Percentiles rank a stretch among this genome's conserved stretches.
These are phyloP conservation scores for Botryotinia convoluta DNA, from an alignment of 2,329 filamentous ascomycete species.

Conservation along the genomic window DNA sequence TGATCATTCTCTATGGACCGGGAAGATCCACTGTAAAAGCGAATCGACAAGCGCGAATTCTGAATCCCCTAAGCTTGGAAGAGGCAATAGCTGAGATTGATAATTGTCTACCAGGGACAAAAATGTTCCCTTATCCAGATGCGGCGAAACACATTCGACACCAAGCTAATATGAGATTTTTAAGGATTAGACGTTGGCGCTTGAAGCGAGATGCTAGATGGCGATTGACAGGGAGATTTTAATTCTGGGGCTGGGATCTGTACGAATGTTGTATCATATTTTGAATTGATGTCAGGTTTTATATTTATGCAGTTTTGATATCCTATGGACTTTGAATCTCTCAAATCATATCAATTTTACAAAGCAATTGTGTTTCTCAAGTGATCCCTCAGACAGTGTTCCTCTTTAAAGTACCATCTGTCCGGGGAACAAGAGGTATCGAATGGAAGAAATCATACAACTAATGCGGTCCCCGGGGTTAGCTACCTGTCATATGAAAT, in stretches of 20 bases:
- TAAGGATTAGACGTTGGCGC: conserved; percentile 2
- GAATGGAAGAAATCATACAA: not conserved
- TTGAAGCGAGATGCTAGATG: conserved; percentile 1
- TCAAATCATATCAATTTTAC: not conserved
- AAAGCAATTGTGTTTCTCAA: not conserved
- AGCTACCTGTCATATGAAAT: not conserved
- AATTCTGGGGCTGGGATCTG: not conserved
- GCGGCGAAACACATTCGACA: conserved; percentile 6
- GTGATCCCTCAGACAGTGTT: not conserved
- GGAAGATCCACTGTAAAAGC: conserved; percentile 26
- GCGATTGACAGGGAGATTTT: conserved; percentile 1
- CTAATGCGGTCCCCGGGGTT: not conserved
- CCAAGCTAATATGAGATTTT: not conserved
- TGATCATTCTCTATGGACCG: conserved; percentile 33
- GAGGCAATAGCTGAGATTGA: conserved; percentile 29
- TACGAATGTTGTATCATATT: not conserved
- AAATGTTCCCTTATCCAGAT: conserved; percentile 8
- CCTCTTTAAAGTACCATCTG: not conserved
- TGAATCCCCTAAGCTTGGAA: conserved; percentile 21
- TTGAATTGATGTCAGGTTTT: not conserved
- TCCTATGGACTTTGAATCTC: not conserved
- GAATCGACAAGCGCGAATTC: conserved; percentile 25
- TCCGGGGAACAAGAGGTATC: too few relatives aligned
- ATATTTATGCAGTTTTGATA: not conserved
- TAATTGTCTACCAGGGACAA: conserved; percentile 26